Conservation (phyloP, 345 rosid species). For the Brassica cretica region DNA sequence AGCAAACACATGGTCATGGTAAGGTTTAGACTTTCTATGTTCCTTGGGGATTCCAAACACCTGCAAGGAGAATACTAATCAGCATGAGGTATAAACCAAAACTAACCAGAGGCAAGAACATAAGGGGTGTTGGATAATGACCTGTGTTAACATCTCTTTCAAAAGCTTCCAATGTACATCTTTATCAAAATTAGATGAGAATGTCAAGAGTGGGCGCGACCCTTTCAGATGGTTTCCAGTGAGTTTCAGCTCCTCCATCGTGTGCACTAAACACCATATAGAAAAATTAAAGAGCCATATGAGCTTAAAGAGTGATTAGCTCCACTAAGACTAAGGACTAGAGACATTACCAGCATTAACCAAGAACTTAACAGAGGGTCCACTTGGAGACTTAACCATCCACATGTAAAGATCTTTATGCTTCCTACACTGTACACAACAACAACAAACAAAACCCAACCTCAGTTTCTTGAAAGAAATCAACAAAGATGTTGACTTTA, state of each 20-base stretch:
- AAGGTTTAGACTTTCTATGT: conserved; percentile 88
- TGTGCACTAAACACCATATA: conserved; percentile 44
- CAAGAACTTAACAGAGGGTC: conserved; percentile 93
- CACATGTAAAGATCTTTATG: conserved; percentile 88
- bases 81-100: neutral
- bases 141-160: conserved; percentile 88
- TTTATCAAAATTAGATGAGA: conserved; percentile 81
- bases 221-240: conserved; percentile 94
- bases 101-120: neutral
- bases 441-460: conserved; percentile 1
- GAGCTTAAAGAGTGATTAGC: conserved; percentile 8
- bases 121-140: conserved; percentile 11
- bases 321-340: conserved; percentile 8
- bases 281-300: neutral
- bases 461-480: neutral
- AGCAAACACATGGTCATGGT: conserved; percentile 91
- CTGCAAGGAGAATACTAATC: conserved; percentile 37
- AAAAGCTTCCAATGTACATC: conserved; percentile 88
- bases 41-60: conserved; percentile 91
- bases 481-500: neutral
- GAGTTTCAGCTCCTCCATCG: conserved; percentile 95
- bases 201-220: conserved; percentile 82
- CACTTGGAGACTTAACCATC: conserved; percentile 84
- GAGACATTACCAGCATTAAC: conserved; percentile 80
- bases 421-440: conserved; percentile 76